Evolutionary conservation across 1,284 basidiomycete species (phyloP), one percentile per base, ranked within the genome.

Genomic region (Cutaneotrichosporon sp.): DNA sequence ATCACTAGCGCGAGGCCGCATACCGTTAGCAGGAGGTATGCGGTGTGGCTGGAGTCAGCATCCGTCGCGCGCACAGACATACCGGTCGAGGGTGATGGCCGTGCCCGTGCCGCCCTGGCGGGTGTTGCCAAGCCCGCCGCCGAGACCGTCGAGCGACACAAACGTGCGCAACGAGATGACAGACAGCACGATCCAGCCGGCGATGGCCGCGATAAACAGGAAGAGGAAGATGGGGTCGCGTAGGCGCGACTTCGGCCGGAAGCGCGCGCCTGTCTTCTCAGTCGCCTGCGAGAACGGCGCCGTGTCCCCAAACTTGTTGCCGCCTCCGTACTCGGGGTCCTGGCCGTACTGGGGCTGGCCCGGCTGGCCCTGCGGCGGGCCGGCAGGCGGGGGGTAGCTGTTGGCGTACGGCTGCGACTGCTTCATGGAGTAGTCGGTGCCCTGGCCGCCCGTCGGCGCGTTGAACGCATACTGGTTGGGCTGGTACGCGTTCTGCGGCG

Each of bases 221-320:
- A 89, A 71, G 24, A 91, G 81, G 73, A 90, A 86, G 54, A 89
- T 80, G 4, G 86, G 85, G 74, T 92, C 90, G 64, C 90, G 89
- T 31, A 91, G 78, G 60, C 80, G 82, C 71, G 85, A 88, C 80
- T 86, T 87, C 3, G 78, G 87, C 66, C 84, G 85, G 81, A 91
- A 89, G 42, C 89, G 79, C 42, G 85, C 86, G 16, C 85, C 85
- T 52, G 78, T 78, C 64, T 74, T 73, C 38, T 75, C 71, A 4
- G 70, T 86, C 82, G 75, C 29, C 84, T 87, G 55, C 79, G 81
- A 80, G 86, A 88, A 69, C 69, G 70, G 72, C 82, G 84, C 55
- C 27, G 77, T 64, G 60, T 78, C 73, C 50, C 72, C 74, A 51
- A 72, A 74, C 51, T 61, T 63, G 36, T 63, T 46, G 29, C 42